These are phyloP conservation scores for Fomitopsis betulina DNA, from an alignment of 1,284 basidiomycete species.

Conservation along the genomic window DNA sequence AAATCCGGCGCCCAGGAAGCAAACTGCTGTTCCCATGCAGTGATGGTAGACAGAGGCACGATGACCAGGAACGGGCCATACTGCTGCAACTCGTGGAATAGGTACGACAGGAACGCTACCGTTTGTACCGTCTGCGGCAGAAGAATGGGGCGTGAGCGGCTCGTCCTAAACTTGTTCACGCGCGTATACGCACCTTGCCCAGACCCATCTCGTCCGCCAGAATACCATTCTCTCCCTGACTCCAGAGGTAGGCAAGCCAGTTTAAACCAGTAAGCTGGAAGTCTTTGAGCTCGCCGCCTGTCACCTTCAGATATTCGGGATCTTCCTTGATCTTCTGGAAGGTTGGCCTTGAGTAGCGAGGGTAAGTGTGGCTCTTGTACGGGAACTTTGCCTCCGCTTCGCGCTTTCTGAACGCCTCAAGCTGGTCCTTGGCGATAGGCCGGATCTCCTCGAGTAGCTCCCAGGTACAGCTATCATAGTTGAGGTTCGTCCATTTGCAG, in stretches of 20 bases:
- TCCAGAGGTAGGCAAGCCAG: slow-evolving; percentile 97
- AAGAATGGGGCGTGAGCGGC: not conserved
- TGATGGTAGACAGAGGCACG: slow-evolving; percentile 96
- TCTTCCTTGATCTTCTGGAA: slow-evolving; percentile 90
- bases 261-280: slow-evolving; percentile 98
- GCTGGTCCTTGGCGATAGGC: slow-evolving; percentile 68
- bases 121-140: slow-evolving; percentile 84
- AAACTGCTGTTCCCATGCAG: slow-evolving; percentile 97
- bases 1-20: slow-evolving; percentile 94
- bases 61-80: slow-evolving; percentile 98
- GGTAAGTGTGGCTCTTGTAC: slow-evolving; percentile 76
- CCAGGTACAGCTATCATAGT: slow-evolving; percentile 97
- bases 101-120: slow-evolving; percentile 91
- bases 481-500: slow-evolving; percentile 95
- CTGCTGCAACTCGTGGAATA: slow-evolving; percentile 91
- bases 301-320: slow-evolving; percentile 79
- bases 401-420: slow-evolving; percentile 78
- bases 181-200: slow-evolving; percentile 65
- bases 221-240: slow-evolving; percentile 93
- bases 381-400: slow-evolving; percentile 83
- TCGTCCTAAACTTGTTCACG: not conserved
- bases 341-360: slow-evolving; percentile 66
- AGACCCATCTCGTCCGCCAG: slow-evolving; percentile 99
- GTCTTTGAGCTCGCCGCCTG: slow-evolving; percentile 89
- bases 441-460: slow-evolving; percentile 82